Base-by-base conservation (phyloP, 1,139 yeast species). In the Debaryomycetaceae sp. region DNA sequence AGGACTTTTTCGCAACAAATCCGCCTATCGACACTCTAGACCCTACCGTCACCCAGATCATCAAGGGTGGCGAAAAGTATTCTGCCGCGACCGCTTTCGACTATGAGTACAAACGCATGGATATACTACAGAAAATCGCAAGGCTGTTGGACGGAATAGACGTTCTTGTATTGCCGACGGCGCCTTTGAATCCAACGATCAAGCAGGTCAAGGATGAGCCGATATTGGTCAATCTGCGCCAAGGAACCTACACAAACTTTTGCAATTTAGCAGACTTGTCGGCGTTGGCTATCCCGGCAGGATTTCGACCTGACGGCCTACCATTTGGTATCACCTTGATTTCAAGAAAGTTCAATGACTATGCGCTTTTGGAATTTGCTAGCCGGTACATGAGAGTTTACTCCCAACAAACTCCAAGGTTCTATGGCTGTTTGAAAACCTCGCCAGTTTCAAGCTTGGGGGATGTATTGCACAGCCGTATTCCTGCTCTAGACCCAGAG, bases 241-340 rank as follows among this genome's bases (percentile, higher is more conserved):
- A 90, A 58, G 98, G 98, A 22, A 85, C 95, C 15, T 90, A 93
- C 74, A 90, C 97, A 22, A 90, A 90, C 57, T 90, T 90, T 53
- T 95, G 83, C 43, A 90, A 90, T 51, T 68, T 90, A 51, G 95
- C 95, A 7, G 97, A 90, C 49, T 59, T 87, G 63, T 78, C 93
- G 22, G 97, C 95, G 1, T 64, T 90, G 44, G 85, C 97, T 1
- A 68, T 90, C 30, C 97, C 98, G 15, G 82, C 78, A 18, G 95
- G 95, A 1, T 86, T 83, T 68, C 61, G 77, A 43, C 43, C 62
- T 3, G 96, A 87, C 50, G 94, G 94, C 4, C 56, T 87, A 40
- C 95, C 97, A 8, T 80, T 76, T 43, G 97, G 97, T 51, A 71
- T 87, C 36, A 87, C 97, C 5, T 63, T 90, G 30, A 66, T 90